Conservation (phyloP, 2,329 filamentous ascomycete genomes). For the Hypoxylon sp. region DNA sequence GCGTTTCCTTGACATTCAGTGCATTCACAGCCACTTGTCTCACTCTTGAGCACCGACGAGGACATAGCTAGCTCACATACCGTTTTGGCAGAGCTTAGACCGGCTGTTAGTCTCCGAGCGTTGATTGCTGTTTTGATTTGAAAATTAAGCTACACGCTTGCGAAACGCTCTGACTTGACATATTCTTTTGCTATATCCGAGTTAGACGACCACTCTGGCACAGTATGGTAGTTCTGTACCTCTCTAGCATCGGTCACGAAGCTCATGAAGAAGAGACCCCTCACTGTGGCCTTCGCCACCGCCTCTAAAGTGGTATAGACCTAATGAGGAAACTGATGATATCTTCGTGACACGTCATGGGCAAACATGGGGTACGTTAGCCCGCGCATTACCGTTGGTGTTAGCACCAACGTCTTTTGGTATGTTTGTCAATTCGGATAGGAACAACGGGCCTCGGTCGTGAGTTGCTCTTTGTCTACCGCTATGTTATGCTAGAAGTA, state of each 20-base stretch:
- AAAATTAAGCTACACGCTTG: conserved; percentile 7
- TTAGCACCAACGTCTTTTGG: background rate
- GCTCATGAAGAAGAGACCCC: background rate
- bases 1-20: background rate
- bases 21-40: background rate
- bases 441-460: background rate
- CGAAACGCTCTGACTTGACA: conserved; percentile 19
- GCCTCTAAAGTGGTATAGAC: background rate
- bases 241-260: background rate
- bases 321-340: background rate
- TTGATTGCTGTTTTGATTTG: background rate
- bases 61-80: background rate
- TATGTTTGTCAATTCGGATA: background rate
- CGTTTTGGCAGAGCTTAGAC: background rate
- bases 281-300: background rate
- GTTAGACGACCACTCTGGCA: background rate
- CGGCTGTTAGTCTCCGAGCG: conserved; percentile 5
- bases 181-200: background rate
- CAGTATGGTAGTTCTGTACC: background rate
- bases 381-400: background rate
- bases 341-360: background rate
- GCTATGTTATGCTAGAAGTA: background rate
- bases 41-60: background rate
- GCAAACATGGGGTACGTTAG: background rate
- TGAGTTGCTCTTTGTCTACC: background rate